Evolutionary conservation across 1,284 basidiomycete species (phyloP), one percentile per base, ranked within the genome.

Genomic region (Fomitopsis schrenkii): DNA sequence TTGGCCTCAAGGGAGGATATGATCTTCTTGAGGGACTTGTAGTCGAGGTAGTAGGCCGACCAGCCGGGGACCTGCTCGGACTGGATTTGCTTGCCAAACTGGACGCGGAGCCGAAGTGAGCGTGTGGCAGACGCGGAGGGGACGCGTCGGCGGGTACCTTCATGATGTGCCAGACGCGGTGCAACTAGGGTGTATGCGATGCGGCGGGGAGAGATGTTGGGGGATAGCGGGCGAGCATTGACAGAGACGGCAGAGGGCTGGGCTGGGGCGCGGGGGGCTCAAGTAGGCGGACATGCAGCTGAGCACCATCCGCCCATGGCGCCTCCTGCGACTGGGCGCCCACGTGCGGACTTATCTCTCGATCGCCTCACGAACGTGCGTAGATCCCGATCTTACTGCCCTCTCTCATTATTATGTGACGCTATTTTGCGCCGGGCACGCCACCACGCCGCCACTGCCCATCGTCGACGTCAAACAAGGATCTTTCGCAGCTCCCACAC

Each of bases 51-150:
- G 79, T 94, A 95, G 35, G 84, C 77, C 26, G 93, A 94, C 97
- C 97, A 99, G 79, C 96, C 96, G 58, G 97, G 95, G 61, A 98
- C 90, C 79, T 98, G 95, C 76, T 97, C 93, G 40, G 93, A 90
- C 76, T 97, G 95, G 68, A 99, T 95, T 69, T 95, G 93, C 80
- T 99, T 99, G 70, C 97, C 97, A 76, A 99, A 99, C 96, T 99
- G 62, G 63, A 33, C 46, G 59, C 36, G 40, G 38, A 53, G 26
- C 50, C 40, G 55, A 54, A 45, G 58, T 69, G 56, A 68, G 65
- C 65, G 61, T 59, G 62, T 33, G 57, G 40, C 46, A 58, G n/a
- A 46, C 22, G 61, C 56, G 41, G 50, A 53, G 45, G 57, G 59
- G 30, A 48, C 28, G 60, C 17, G 12, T 1, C 5, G 55, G 19